These are phyloP conservation scores for Metschnikowia borealis DNA, from an alignment of 805 yeast genomes.

Conservation along the genomic window DNA sequence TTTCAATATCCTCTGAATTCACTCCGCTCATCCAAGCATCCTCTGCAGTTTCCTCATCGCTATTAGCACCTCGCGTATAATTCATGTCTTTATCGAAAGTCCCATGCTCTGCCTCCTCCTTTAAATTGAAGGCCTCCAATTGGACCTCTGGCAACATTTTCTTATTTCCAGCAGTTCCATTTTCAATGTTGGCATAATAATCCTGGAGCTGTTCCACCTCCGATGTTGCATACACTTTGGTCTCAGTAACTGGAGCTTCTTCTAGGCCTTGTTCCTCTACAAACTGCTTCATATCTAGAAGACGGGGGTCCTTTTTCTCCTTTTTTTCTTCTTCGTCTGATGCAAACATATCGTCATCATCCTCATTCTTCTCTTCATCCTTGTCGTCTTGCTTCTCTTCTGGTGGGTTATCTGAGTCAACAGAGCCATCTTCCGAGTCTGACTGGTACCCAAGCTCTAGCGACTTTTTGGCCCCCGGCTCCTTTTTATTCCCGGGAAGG, in stretches of 20 bases:
- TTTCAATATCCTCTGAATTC: constrained; percentile 23
- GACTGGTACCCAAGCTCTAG: constrained; percentile 14
- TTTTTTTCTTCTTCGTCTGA: constrained; percentile 15
- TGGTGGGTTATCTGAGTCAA: constrained; percentile 6
- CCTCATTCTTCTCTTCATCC: constrained; percentile 15
- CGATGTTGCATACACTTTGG: constrained; percentile 7
- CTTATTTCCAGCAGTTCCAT: constrained; percentile 1
- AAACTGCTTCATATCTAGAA: constrained; percentile 18
- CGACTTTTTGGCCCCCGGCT: background rate
- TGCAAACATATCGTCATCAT: constrained; percentile 43
- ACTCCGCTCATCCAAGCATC: constrained; percentile 18
- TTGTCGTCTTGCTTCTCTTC: constrained; percentile 3
- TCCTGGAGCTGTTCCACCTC: constrained; percentile 1
- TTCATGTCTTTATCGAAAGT: constrained; percentile 59
- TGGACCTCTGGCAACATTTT: constrained; percentile 1
- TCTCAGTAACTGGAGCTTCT: constrained; percentile 17
- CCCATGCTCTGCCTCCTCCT: constrained; percentile 57
- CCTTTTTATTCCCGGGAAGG: background rate
- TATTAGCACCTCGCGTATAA: constrained; percentile 41
- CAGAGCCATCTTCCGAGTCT: constrained; percentile 15
- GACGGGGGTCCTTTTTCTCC: constrained; percentile 8
- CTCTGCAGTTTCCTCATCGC: constrained; percentile 26
- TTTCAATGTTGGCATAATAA: constrained; percentile 30
- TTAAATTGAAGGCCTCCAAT: constrained; percentile 60
- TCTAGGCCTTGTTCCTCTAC: constrained; percentile 25